Conservation (phyloP, 2,329 filamentous ascomycete genomes). For the Hymenoscyphus occultus region DNA sequence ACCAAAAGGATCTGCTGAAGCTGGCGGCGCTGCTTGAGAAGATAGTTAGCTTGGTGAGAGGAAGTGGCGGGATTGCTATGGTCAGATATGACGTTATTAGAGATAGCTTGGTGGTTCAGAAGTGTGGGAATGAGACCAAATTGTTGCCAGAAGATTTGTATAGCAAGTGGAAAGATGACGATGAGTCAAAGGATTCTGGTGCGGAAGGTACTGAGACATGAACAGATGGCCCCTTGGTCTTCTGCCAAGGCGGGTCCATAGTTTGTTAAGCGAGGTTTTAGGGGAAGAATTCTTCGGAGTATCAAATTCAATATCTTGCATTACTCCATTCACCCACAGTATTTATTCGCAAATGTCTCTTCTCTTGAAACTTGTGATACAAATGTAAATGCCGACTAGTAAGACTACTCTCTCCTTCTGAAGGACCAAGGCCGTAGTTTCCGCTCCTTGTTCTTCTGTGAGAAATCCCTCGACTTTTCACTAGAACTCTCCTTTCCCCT, state of each 20-base stretch:
- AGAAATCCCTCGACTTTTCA: too few species aligned
- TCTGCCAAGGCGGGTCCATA: not conserved
- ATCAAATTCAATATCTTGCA: too few species aligned
- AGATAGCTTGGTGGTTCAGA: not conserved
- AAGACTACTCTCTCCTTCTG: too few species aligned
- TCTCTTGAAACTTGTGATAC: too few species aligned
- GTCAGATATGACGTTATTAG: not conserved
- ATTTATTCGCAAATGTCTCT: too few species aligned
- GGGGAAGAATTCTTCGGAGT: too few species aligned
- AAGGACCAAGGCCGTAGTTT: too few species aligned
- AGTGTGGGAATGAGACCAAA: not conserved
- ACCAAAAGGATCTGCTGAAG: slow-evolving; percentile 35
- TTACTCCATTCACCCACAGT: too few species aligned
- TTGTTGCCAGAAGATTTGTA: slow-evolving; percentile 5
- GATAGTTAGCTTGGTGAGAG: not conserved
- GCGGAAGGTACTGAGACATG: not conserved
- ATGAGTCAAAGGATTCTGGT: not conserved
- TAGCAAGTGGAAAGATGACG: not conserved
- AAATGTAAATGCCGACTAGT: too few species aligned
- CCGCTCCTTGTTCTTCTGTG: too few species aligned
- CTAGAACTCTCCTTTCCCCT: too few species aligned
- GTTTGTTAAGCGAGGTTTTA: too few species aligned
- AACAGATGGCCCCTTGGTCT: not conserved
- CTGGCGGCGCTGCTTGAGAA: slow-evolving; percentile 26
- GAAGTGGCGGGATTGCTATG: not conserved